Evolutionary conservation across 225 moss, liverwort and hornwort species (phyloP), one percentile per base, ranked within the genome.

Genomic region (Pseudoscleropodium purum): DNA sequence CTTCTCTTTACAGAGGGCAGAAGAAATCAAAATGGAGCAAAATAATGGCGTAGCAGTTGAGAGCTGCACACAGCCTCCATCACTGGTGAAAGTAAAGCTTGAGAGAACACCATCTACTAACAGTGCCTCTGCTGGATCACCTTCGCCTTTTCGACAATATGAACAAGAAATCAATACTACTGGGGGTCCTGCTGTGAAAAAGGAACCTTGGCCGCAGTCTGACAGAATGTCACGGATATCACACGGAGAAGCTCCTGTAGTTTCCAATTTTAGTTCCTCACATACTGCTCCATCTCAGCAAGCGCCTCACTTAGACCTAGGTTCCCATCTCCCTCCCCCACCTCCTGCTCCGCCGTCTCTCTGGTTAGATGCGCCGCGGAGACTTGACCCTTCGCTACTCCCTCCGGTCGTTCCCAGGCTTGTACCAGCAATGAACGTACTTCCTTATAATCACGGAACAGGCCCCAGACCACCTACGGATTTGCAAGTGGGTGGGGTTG

Each of bases 401-500:
- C 90, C 90, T 75, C 89, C 94, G 37, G 91, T 89, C 70, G 85
- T 91, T 79, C 93, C 92, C 86, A 82, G 94, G 78, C 80, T 91
- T 68, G 79, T 91, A 31, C 87, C 94, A 41, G 91, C 87, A 84
- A 91, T 92, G 86, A 94, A 87, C 86, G 88, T 91, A 81, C 81
- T 93, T 78, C 49, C 95, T 64, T 93, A 89, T 77, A 90, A 74
- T 79, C 91, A 93, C 65, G 92, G 89, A 75, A 73, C 91, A 59
- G 88, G 87, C 65, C 89, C 91, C 68, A 93, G 94, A 89, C 93
- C 93, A 91, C 93, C 96, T 73, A 90, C 84, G 75, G 98, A 96
- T 85, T 87, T 92, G 86, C 92, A 92, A 91, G 91, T 93, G 52
- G 95, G 93, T 65, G 95, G 92, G 73, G 90, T 94, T 76, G 82